A percentile compares a stretch with the other conserved stretches of the same genome.
phyloP scores from a whole-genome alignment of 257 asterid genomes.

The Scutellaria galericulata region DNA sequence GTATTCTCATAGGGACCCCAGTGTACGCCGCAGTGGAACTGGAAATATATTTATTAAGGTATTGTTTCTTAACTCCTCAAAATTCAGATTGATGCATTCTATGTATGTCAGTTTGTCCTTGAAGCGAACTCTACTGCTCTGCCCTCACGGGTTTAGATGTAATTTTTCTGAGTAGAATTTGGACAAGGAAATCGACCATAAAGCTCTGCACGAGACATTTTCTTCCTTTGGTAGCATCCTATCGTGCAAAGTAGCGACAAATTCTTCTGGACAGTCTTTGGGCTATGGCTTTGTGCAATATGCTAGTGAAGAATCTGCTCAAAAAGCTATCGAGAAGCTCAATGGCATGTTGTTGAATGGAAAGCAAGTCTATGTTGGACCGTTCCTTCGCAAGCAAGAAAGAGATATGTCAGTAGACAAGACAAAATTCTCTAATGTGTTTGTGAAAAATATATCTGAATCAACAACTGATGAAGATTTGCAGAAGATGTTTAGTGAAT shows the following conservation, averaged over 20 bases:
- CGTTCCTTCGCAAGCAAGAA: slow-evolving; percentile 87
- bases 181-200: slow-evolving; percentile 94
- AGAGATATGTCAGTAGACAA: slow-evolving; percentile 71
- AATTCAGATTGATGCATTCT: slow-evolving; percentile 4
- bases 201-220: slow-evolving; percentile 86
- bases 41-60: slow-evolving; percentile 95
- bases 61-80: slow-evolving; percentile 1
- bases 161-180: slow-evolving; percentile 54
- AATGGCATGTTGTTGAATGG: slow-evolving; percentile 91
- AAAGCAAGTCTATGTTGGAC: slow-evolving; percentile 87
- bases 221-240: slow-evolving; percentile 77
- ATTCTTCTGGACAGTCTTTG: slow-evolving; percentile 73
- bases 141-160: background rate
- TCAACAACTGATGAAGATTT: slow-evolving; percentile 75
- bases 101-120: background rate
- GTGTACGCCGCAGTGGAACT: slow-evolving; percentile 75
- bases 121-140: background rate
- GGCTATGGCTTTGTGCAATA: slow-evolving; percentile 96
- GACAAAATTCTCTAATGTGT: slow-evolving; percentile 76
- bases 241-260: slow-evolving; percentile 86
- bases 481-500: slow-evolving; percentile 64
- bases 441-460: slow-evolving; percentile 84
- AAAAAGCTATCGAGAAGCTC: slow-evolving; percentile 79
- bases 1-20: slow-evolving; percentile 90
- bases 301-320: slow-evolving; percentile 81